Evolutionary conservation across 768 basidiomycete species (phyloP).

Genomic region (Trametes cingulata): DNA sequence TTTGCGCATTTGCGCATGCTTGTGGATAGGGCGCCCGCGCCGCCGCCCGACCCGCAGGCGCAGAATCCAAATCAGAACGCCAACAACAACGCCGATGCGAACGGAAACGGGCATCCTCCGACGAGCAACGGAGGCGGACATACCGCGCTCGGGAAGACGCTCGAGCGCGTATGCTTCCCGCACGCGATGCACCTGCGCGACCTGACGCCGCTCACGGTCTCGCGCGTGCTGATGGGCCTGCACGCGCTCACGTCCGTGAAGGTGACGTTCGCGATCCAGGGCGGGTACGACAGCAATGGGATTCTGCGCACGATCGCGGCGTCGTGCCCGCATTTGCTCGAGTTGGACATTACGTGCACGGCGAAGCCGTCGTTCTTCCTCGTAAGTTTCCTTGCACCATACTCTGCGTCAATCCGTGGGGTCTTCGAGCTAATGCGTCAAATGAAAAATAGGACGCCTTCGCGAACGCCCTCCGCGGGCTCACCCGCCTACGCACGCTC

Average conservation of each 20-base stretch:
- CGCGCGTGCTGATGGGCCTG: slow-evolving; percentile 58
- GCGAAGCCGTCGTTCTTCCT: slow-evolving; percentile 74
- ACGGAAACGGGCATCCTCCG: slow-evolving; percentile 8
- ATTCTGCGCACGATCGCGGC: slow-evolving; percentile 65
- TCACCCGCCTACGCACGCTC: slow-evolving; percentile 64
- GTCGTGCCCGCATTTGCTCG: slow-evolving; percentile 63
- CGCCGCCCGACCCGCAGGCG: neutral
- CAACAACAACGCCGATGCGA: neutral
- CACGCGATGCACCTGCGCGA: slow-evolving; percentile 71
- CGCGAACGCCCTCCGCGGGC: slow-evolving; percentile 59
- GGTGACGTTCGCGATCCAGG: slow-evolving; percentile 68
- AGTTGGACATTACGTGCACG: slow-evolving; percentile 65
- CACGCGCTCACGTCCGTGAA: slow-evolving; percentile 57
- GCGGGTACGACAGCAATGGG: slow-evolving; percentile 68
- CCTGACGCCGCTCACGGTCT: slow-evolving; percentile 60
- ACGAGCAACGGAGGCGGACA: slow-evolving; percentile 34
- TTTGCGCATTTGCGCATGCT: slow-evolving; percentile 67
- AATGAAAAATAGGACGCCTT: slow-evolving; percentile 51
- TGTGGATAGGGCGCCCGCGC: slow-evolving; percentile 32
- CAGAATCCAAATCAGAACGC: slow-evolving; percentile 1
- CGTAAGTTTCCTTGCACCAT: slow-evolving; percentile 40
- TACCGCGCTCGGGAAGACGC: slow-evolving; percentile 33
- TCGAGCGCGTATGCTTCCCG: slow-evolving; percentile 61
- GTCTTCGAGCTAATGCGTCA: neutral
- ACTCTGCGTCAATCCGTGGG: neutral